These are phyloP conservation scores for Xylaria sp. DNA, from an alignment of 2,329 filamentous ascomycete species.

Conservation along the genomic window DNA sequence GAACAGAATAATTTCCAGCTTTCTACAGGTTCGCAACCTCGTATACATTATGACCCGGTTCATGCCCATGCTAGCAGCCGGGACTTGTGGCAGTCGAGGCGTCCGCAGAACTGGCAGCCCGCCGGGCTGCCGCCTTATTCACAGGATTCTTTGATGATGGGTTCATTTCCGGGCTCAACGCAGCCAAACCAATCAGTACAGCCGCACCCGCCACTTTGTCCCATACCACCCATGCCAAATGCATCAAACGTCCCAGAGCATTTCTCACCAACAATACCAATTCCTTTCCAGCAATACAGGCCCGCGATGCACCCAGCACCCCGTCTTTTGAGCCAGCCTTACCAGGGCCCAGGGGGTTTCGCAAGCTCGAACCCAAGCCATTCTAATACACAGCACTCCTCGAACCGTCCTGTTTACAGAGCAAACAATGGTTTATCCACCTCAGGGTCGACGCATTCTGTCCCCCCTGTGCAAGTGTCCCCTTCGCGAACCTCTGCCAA, in stretches of 20 bases:
- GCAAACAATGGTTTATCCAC: not conserved
- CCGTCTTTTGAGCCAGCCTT: constrained; percentile 5
- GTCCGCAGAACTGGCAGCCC: constrained; percentile 21
- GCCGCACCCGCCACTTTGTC: constrained; percentile 8
- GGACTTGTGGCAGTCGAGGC: constrained; percentile 21
- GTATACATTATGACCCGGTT: constrained; percentile 36
- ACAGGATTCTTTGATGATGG: constrained; percentile 3
- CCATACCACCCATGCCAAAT: constrained; percentile 8
- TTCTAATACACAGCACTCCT: constrained; percentile 9
- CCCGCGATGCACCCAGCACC: constrained; percentile 23
- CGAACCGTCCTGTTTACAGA: constrained; percentile 7
- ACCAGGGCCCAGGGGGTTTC: not conserved
- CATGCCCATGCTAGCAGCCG: constrained; percentile 7
- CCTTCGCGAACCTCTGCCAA: not conserved
- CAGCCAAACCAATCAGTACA: constrained; percentile 5
- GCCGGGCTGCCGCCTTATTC: constrained; percentile 11
- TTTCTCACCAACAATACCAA: constrained; percentile 1
- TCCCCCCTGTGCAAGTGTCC: not conserved
- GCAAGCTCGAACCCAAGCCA: constrained; percentile 6
- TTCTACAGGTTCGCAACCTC: constrained; percentile 23
- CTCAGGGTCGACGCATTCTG: constrained; percentile 8
- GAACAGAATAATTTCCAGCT: constrained; percentile 35
- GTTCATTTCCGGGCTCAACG: not conserved
- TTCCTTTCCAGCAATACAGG: constrained; percentile 12
- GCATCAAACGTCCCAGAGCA: constrained; percentile 2